Evolutionary conservation across 2,329 filamentous ascomycete species (phyloP).

Genomic region (Penicillium occitanis): DNA sequence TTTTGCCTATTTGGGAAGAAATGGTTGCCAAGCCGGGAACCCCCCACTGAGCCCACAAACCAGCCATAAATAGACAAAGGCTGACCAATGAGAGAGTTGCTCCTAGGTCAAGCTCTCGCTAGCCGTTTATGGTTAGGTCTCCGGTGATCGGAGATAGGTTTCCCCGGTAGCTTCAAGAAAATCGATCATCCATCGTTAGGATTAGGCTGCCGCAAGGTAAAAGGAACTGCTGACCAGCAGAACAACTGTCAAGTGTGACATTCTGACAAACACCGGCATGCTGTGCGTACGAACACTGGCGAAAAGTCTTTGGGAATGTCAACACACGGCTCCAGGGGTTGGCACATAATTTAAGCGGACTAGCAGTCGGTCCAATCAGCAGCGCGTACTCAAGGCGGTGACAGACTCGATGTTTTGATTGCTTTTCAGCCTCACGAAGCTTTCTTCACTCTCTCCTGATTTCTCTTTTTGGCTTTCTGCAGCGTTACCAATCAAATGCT

Average conservation of each 20-base stretch:
- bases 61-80: too few relatives aligned
- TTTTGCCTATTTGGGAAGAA: not conserved
- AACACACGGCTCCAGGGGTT: not conserved
- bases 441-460: not conserved
- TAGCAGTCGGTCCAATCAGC: not conserved
- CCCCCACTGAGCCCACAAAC: not conserved
- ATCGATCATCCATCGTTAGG: too few relatives aligned
- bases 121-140: not conserved
- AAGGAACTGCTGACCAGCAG: too few relatives aligned
- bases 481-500: not conserved
- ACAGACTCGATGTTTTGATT: not conserved
- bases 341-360: not conserved
- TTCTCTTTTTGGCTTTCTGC: not conserved
- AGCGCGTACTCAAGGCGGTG: not conserved
- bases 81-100: not conserved
- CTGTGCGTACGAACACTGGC: not conserved
- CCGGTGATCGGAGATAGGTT: not conserved
- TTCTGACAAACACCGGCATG: too few relatives aligned
- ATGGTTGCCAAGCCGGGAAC: not conserved
- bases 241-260: too few relatives aligned
- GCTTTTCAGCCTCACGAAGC: not conserved
- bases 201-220: too few relatives aligned
- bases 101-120: not conserved
- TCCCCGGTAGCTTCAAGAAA: not conserved
- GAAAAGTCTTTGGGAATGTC: not conserved